phyloP scores from a whole-genome alignment of 345 rosid species.

The Cardiospermum halicacabum region DNA sequence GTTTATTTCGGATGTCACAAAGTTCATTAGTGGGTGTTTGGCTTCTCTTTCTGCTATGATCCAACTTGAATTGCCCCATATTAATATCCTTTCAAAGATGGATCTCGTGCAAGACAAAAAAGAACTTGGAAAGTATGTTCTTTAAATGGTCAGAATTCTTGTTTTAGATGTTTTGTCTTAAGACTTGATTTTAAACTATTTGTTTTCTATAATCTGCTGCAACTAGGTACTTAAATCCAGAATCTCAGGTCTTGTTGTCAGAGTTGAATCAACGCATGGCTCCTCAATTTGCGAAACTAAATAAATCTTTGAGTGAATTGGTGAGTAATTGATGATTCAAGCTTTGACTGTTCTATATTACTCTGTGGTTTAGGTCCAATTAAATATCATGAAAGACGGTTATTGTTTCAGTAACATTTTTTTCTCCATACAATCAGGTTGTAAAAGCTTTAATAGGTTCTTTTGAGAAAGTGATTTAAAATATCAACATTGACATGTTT shows the following conservation, averaged over 20 bases:
- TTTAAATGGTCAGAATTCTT: background rate
- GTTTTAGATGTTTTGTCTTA: background rate
- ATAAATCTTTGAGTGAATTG: slow-evolving; percentile 43
- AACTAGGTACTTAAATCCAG: slow-evolving; percentile 77
- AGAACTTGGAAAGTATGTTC: slow-evolving; percentile 59
- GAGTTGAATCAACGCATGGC: slow-evolving; percentile 76
- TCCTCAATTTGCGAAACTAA: slow-evolving; percentile 71
- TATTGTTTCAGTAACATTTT: background rate
- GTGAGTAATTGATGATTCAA: background rate
- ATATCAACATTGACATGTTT: too few relatives aligned
- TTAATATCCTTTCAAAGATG: slow-evolving; percentile 90
- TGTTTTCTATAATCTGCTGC: slow-evolving; percentile 6
- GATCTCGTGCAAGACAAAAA: slow-evolving; percentile 74
- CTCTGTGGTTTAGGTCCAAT: background rate
- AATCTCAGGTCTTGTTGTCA: slow-evolving; percentile 56
- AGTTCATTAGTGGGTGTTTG: slow-evolving; percentile 94
- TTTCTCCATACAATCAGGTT: background rate
- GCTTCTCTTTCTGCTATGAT: slow-evolving; percentile 95
- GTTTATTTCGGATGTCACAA: slow-evolving; percentile 88
- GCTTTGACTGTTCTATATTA: background rate
- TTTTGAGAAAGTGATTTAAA: too few relatives aligned
- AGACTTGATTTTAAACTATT: slow-evolving; percentile 8
- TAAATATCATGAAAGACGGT: background rate
- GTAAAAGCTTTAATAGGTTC: too few relatives aligned
- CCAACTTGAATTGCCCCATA: slow-evolving; percentile 87